A percentile compares a stretch with the other conserved stretches of the same genome.
Conservation (phyloP, 129 eudicot species). For the Logfia minima region DNA sequence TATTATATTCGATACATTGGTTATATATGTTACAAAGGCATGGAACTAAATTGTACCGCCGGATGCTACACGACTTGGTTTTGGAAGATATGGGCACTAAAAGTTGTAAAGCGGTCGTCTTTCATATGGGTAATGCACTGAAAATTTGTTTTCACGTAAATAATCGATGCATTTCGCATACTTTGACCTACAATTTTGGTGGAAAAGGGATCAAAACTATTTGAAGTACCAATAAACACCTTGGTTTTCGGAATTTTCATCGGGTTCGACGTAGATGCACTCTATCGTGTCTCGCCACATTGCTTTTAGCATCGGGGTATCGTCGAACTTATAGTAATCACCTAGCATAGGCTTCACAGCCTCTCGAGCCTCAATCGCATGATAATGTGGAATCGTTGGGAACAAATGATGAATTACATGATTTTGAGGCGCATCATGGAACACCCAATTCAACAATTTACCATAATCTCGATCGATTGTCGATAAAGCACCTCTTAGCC, state of each 20-base stretch:
- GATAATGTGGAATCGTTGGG: constrained; percentile 42
- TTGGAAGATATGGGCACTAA: no score
- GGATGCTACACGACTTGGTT: no score
- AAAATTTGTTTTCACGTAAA: not conserved
- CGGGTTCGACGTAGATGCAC: constrained; percentile 37
- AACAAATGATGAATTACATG: constrained; percentile 39
- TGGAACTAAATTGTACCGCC: constrained; percentile 14
- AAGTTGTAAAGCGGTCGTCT: no score
- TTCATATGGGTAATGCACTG: constrained; percentile 23
- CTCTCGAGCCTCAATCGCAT: constrained; percentile 31
- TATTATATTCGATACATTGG: constrained; percentile 5
- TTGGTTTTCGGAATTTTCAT: constrained; percentile 26
- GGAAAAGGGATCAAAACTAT: constrained; percentile 11
- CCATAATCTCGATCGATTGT: constrained; percentile 40
- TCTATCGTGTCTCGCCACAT: constrained; percentile 42
- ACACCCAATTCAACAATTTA: constrained; percentile 25
- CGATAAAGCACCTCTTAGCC: constrained; percentile 42
- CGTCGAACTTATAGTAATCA: constrained; percentile 37
- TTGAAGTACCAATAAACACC: constrained; percentile 40
- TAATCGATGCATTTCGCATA: constrained; percentile 1
- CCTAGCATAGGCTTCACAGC: constrained; percentile 40
- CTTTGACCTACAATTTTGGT: not conserved
- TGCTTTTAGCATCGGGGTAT: constrained; percentile 31
- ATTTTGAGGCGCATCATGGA: constrained; percentile 24
- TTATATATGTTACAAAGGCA: constrained; percentile 16